Evolutionary conservation across 2,329 filamentous ascomycete species (phyloP), one percentile per base, ranked within the genome.

Genomic region (Penicillium griseofulvum): DNA sequence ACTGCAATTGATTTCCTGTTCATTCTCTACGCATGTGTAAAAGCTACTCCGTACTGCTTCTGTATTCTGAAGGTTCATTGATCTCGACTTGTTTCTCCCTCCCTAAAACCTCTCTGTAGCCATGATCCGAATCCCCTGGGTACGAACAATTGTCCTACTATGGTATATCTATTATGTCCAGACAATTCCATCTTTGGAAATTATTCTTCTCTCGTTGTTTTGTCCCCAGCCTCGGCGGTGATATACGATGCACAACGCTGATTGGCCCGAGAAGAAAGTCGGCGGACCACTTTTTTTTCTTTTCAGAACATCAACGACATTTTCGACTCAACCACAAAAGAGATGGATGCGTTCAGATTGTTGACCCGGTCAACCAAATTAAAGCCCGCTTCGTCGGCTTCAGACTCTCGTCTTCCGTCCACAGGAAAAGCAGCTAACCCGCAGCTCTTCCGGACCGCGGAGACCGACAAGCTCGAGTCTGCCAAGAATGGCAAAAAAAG

Each of bases 341-440:
- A 33, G n/a, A 79, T 79, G 76, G 76, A 79, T 58, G 75, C 76
- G 17, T 75, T 79, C 57, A 76, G 68, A 63, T 64, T 79, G 44
- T 66, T 79, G 55, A 77, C 76, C 9, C 64, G 76, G 55, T 77
- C 76, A 29, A 76, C 74, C 14, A 77, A 76, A 52, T 60, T 78
- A 26, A 78, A 75, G 63, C 43, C 70, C 37, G 61, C 62, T 26
- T 52, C 68, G 43, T 59, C 65, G n/a, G 55, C 62, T 36, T 58
- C 69, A 55, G 56, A 66, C 5, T 58, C 66, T 43, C 68, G 65
- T 55, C 65, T 76, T 9, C 75, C 75, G 10, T 77, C 75, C 1
- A 71, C 73, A 39, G 73, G 75, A 43, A 71, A 74, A 63, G 71
- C 72, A 36, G 62, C 64, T 26, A 72, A 72, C 29, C 71, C 73